These are phyloP conservation scores for Metarhizium humberi DNA, from an alignment of 2,329 filamentous ascomycete species.

Conservation along the genomic window DNA sequence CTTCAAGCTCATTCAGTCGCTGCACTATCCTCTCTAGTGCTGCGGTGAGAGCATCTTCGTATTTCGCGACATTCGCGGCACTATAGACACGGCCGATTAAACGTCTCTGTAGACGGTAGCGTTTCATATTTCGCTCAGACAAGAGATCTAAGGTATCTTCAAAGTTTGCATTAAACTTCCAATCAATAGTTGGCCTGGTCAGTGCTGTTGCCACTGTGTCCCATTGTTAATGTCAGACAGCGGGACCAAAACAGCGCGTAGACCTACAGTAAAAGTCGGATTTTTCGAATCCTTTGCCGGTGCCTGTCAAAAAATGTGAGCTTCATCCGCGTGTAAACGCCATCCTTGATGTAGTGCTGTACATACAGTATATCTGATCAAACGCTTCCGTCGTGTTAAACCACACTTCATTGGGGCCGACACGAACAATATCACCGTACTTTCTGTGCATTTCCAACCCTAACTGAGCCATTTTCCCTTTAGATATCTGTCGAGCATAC, in stretches of 20 bases:
- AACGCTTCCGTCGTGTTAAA: conserved; percentile 39
- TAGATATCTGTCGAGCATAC: conserved; percentile 35
- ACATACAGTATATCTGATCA: conserved; percentile 36
- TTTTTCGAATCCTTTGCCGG: conserved; percentile 38
- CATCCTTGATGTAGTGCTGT: background rate
- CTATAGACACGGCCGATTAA: conserved; percentile 41
- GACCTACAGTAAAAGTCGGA: conserved; percentile 41
- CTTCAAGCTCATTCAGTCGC: conserved; percentile 26
- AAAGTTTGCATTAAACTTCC: conserved; percentile 23
- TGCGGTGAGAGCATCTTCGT: conserved; percentile 30
- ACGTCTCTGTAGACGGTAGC: conserved; percentile 39
- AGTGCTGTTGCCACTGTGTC: conserved; percentile 28
- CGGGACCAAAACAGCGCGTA: background rate
- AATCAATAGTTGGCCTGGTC: conserved; percentile 21
- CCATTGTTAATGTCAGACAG: background rate
- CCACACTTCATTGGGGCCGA: conserved; percentile 46
- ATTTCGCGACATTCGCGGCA: conserved; percentile 30
- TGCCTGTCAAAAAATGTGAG: conserved; percentile 21
- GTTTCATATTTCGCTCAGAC: conserved; percentile 34
- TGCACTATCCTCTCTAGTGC: conserved; percentile 27
- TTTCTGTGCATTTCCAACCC: conserved; percentile 32
- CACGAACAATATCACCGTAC: conserved; percentile 42
- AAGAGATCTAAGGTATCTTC: conserved; percentile 40
- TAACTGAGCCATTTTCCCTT: conserved; percentile 31
- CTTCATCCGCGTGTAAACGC: background rate